Evolutionary conservation across 306 rosid species (phyloP), one percentile per base, ranked within the genome.

Genomic region (Vachellia collinsii): DNA sequence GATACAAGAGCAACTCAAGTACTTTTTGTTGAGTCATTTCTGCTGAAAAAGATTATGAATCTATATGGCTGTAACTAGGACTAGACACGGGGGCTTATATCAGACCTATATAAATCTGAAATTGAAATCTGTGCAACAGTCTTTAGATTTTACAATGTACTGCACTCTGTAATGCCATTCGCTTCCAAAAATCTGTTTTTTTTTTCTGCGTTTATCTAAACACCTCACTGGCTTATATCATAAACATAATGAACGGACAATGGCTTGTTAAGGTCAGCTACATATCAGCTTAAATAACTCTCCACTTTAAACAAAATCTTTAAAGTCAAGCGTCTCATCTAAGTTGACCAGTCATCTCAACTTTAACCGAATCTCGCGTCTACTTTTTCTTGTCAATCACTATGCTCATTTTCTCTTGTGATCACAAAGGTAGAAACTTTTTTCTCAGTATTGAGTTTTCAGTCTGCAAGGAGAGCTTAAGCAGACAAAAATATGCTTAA

Each of bases 21-120:
- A 44, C 68, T 72, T 59, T 63, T 12, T 6, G 84, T 81, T 25
- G 73, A 79, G 83, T 87, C 83, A 71, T 79, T 76, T 81, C 88
- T 44, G 58, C 56, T 42, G 80, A 64, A 71, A 29, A 75, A 56
- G 36, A 82, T 46, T 48, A n/a, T 72, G 83, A 74, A 20, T 58
- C 10, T 70, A 12, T 19, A 42, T 70, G 39, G 70, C 69, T 46
- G 56, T 20, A 61, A 70, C 37, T 42, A 68, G 78, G 81, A 75
- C 23, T 20, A 62, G 76, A 70, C 84, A 16, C 47, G 4, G 44
- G 3, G 23, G 22, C 47, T 17, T 13, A 3, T 67, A 67, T 8
- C 23, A 34, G 36, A 25, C 51, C 53, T 20, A 11, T 68, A 42
- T 42, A 42, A 34, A 8, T 42, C 51, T 68, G 51, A 42, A 22